These are phyloP conservation scores for Tolypocladium capitatum DNA, from an alignment of 2,329 filamentous ascomycete genomes.

Conservation along the genomic window DNA sequence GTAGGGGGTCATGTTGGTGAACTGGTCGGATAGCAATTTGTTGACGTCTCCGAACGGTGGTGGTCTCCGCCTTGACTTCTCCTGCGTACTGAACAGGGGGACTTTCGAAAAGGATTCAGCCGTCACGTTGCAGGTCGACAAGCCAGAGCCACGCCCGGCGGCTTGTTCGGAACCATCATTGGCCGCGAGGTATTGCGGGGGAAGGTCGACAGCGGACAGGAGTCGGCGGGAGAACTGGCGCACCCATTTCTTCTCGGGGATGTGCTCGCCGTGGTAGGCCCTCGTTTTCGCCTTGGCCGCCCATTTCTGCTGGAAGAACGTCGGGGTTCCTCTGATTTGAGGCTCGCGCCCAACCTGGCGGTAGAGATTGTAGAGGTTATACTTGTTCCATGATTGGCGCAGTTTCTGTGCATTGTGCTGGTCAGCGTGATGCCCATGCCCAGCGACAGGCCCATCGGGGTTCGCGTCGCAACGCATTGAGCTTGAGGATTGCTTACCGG, in stretches of 20 bases:
- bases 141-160: slow-evolving; percentile 68
- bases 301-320: slow-evolving; percentile 99
- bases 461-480: background rate
- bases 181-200: slow-evolving; percentile 62
- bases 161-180: slow-evolving; percentile 76
- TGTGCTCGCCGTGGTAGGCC: slow-evolving; percentile 88
- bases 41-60: slow-evolving; percentile 18
- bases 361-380: slow-evolving; percentile 82
- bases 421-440: slow-evolving; percentile 1
- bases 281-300: slow-evolving; percentile 69
- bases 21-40: slow-evolving; percentile 18
- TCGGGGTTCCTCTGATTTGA: slow-evolving; percentile 28
- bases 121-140: slow-evolving; percentile 19
- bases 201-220: slow-evolving; percentile 74
- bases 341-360: slow-evolving; percentile 19
- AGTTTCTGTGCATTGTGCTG: slow-evolving; percentile 51
- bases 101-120: slow-evolving; percentile 21
- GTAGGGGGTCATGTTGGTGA: slow-evolving; percentile 56
- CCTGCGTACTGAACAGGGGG: slow-evolving; percentile 9
- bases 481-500: slow-evolving; percentile 35
- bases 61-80: slow-evolving; percentile 6
- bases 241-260: slow-evolving; percentile 86
- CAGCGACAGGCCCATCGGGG: background rate
- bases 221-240: slow-evolving; percentile 80
- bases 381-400: slow-evolving; percentile 94